Base-by-base conservation (phyloP, 805 yeast genomes). In the Candida koratica region DNA sequence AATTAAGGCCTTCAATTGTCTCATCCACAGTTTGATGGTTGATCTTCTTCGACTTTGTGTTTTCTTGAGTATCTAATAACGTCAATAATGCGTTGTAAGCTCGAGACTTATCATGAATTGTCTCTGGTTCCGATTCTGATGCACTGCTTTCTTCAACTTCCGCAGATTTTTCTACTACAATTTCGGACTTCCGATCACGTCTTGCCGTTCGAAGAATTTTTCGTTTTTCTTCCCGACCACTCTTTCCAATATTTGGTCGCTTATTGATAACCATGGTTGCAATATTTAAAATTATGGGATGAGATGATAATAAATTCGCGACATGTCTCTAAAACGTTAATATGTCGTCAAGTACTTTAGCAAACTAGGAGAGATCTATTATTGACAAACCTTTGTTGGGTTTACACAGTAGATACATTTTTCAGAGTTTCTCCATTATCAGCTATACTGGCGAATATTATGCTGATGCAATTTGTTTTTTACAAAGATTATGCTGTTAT, bases 61-160 rank as follows among this genome's bases (percentile, higher is more conserved):
- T 40, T 9, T 30, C 72, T 34, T 73, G 79, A 7, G 74, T 56
- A 28, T 65, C 70, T 42, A 83, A 64, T 32, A 84, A 65, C 1
- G 85, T 76, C 50, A 84, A 54, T 32, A 84, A 60, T 1, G 90
- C 89, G 46, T 73, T 71, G 55, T 84, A 83, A 0, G 83, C 84
- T 48, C 67, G 64, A 3, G 71, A 67, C 20, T 58, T 50, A 6
- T 46, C 51, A 34, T 52, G 48, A n/a, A 36, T 46, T 4, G 20
- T 19, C 10, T 43, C 49, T 0, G 47, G 53, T 32, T 34, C 38
- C 8, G 26, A 37, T 4, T 48, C 52, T 7, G 25, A 37, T 4
- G 47, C 51, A 11, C 44, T 49, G 9, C 43, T 50, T 8, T 28
- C 40, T 20, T 46, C 47, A 8, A 11, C 12, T 11, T 25, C 35